phyloP scores from a whole-genome alignment of 768 basidiomycete genomes.

The Mycena epipterygia region DNA sequence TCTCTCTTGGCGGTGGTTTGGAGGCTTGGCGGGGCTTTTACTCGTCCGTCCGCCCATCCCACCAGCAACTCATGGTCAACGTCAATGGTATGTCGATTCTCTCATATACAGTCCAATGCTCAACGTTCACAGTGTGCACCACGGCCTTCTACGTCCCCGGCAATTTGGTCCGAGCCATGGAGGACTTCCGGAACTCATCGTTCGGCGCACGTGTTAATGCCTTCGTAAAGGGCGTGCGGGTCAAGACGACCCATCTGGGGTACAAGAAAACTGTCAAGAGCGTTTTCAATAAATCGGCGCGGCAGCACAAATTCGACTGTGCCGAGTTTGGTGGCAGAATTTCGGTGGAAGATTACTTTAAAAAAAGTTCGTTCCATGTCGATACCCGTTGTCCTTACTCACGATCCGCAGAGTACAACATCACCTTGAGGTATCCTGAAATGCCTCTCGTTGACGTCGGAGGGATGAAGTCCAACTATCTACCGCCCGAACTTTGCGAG shows the following conservation, averaged over 20 bases:
- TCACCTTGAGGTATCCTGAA: conserved; percentile 61
- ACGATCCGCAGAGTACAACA: conserved; percentile 69
- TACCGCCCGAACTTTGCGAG: conserved; percentile 83
- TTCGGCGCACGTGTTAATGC: conserved; percentile 71
- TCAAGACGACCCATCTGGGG: conserved; percentile 78
- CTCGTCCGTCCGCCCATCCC: conserved; percentile 69
- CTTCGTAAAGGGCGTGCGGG: conserved; percentile 76
- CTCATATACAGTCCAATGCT: conserved; percentile 48
- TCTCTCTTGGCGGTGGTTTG: conserved; percentile 66
- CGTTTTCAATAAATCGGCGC: conserved; percentile 62
- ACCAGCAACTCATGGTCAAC: conserved; percentile 73
- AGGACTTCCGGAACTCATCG: conserved; percentile 64
- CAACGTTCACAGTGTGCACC: conserved; percentile 58
- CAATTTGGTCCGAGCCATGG: conserved; percentile 75
- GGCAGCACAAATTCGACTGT: conserved; percentile 65
- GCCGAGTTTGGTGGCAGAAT: conserved; percentile 67
- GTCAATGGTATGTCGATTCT: conserved; percentile 69
- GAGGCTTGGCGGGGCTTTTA: conserved; percentile 72
- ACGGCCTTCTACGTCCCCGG: conserved; percentile 73
- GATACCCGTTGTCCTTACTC: conserved; percentile 30
- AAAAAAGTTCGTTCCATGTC: conserved; percentile 65
- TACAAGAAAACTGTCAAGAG: conserved; percentile 80
- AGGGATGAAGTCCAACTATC: conserved; percentile 58
- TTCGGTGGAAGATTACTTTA: conserved; percentile 78
- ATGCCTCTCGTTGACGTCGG: conserved; percentile 74